Evolutionary conservation across 495 filamentous ascomycete species (phyloP), one percentile per base, ranked within the genome.

Genomic region (Penicillium salamii): DNA sequence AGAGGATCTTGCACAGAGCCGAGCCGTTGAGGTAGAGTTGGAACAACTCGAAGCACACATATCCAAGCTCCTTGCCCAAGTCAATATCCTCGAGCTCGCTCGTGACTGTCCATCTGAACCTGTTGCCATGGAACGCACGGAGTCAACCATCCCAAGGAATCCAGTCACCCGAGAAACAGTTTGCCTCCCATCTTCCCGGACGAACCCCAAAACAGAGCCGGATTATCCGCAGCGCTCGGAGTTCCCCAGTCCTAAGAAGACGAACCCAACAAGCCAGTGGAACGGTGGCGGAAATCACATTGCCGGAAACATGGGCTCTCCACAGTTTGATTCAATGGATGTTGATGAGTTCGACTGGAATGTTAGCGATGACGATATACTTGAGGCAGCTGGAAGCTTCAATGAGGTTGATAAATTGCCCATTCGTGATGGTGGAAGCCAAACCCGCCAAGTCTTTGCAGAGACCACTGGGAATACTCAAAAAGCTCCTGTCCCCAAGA

Each of bases 341-440:
- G 37, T 74, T 14, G 80, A 86, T 49, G 83, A 86, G 14, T 86
- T 83, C 58, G 83, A 82, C 31, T 77, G 83, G 48, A 79, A 78
- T 52, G 78, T 74, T 21, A 86, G 85, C 53, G 87, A 89, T 45
- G 85, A 85, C 15, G 85, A 87, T 5, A 80, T 90, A 70, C 68
- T 88, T 13, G 82, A 85, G 44, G 71, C 76, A 41, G 79, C 80
- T 4, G 72, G 81, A 26, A 69, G 78, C 55, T 61, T 85, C 26
- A 80, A 87, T 43, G 66, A 76, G 46, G 69, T 64, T 24, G 65
- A 71, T 14, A 53, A 70, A 21, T 46, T 59, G 1, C 48, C 62
- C 9, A 43, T 42, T 3, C 50, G 50, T 7, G 62, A 69, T 18
- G 50, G 53, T 42, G 53, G 59, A 13, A 42, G 52, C 13, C 58